phyloP scores from a whole-genome alignment of 768 basidiomycete genomes.

The Mycena polygramma region DNA sequence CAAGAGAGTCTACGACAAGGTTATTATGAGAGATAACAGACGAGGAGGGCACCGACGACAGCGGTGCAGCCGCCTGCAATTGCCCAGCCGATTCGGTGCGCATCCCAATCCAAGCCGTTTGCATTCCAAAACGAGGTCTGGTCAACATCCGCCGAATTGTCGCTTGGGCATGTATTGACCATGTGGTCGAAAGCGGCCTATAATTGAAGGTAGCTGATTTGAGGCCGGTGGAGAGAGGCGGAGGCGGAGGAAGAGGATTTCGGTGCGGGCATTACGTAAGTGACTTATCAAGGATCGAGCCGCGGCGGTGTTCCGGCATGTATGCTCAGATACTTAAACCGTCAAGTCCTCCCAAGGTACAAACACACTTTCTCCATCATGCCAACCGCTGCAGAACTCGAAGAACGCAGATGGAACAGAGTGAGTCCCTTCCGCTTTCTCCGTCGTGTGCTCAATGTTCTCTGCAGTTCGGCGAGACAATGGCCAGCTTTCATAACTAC shows the following conservation, averaged over 20 bases:
- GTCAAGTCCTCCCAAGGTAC: not conserved
- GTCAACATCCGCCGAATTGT: slow-evolving; percentile 62
- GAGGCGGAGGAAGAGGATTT: too few species aligned
- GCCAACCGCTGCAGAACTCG: slow-evolving; percentile 21
- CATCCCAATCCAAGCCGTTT: slow-evolving; percentile 60
- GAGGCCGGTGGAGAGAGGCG: too few species aligned
- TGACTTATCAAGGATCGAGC: too few species aligned
- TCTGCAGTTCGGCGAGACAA: slow-evolving; percentile 37
- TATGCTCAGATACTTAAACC: not conserved
- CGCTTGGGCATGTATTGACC: slow-evolving; percentile 59
- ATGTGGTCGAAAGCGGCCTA: not conserved
- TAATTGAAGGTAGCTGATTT: too few species aligned
- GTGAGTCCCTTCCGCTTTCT: slow-evolving; percentile 17
- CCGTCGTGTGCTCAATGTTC: not conserved
- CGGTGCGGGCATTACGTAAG: too few species aligned
- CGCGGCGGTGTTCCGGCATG: too few species aligned
- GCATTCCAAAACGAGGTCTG: slow-evolving; percentile 71
- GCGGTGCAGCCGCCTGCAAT: slow-evolving; percentile 68
- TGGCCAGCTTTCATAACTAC: slow-evolving; percentile 54
- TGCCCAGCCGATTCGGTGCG: slow-evolving; percentile 72
- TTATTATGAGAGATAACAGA: slow-evolving; percentile 3
- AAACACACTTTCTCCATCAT: slow-evolving; percentile 13
- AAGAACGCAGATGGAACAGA: slow-evolving; percentile 40
- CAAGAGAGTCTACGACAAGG: slow-evolving; percentile 64
- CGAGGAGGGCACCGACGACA: slow-evolving; percentile 53